Base-by-base conservation (phyloP, 805 yeast species). In the Saturnispora halmiae region DNA sequence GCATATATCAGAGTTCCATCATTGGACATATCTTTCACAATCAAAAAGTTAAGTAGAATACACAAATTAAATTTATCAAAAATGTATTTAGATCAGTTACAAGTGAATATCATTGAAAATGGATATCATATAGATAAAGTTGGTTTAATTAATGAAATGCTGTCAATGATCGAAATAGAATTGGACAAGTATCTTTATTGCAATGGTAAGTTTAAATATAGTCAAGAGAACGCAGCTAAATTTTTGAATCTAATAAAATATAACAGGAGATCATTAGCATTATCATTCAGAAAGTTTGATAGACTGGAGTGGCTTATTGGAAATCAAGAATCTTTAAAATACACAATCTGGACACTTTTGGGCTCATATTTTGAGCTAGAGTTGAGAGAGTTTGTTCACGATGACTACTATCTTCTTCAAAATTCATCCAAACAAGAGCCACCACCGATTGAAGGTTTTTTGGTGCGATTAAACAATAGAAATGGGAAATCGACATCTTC, bases 371-470 rank as follows among this genome's bases (percentile, higher is more conserved):
- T 73, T 51, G 67, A 64, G 31, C 54, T 87, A n/a, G 90, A 87
- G 53, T 56, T 82, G 16, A 64, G 94, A 31, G 67, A 63, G 15
- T 53, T 69, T 20, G 48, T 54, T 13, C 69, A 68, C 40, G 65
- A 67, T 42, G 64, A 73, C 4, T 53, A 63, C 37, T 29, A 32
- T 2, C 52, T 65, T 1, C 21, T 28, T 7, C 28, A 49, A 25
- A 50, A 48, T 14, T 59, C 55, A 2, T 41, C 44, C 7, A 7
- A 66, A 15, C 36, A 47, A 1, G 94, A 82, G 53, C 96, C 96
- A 0, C 39, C 61, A 0, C 79, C 95, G 0, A 58, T 86, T 8
- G 97, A 90, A 60, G 97, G 97, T 0, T 87, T 82, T 54, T 56
- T 88, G 16, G 62, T 73, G 3, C 67, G 79, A 37, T 54, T 80